Percentiles rank a stretch among this genome's conserved stretches.
phyloP scores from a whole-genome alignment of 2,329 filamentous ascomycete species.

The Chaetomiaceae sp. region DNA sequence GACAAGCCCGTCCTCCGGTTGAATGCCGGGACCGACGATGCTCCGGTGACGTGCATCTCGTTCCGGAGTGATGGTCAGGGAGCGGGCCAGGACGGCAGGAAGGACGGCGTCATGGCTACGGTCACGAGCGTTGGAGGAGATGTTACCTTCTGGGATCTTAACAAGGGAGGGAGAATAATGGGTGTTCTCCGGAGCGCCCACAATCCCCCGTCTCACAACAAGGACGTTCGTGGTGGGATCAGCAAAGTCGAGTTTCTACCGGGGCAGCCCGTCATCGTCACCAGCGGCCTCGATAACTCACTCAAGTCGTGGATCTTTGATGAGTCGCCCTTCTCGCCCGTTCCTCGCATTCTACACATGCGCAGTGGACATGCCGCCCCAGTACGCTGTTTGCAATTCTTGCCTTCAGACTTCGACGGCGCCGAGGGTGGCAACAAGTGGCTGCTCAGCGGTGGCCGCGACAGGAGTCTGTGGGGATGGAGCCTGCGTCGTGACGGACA shows the following conservation, averaged over 20 bases:
- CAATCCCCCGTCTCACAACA: constrained; percentile 61
- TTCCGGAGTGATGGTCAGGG: constrained; percentile 88
- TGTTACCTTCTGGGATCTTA: constrained; percentile 94
- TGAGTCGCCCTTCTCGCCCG: constrained; percentile 79
- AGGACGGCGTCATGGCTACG: constrained; percentile 91
- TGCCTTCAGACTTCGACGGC: constrained; percentile 85
- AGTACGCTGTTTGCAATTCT: constrained; percentile 75
- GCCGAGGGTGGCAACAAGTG: constrained; percentile 87
- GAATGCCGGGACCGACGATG: constrained; percentile 59
- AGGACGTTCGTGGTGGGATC: constrained; percentile 67
- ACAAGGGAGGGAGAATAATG: constrained; percentile 78
- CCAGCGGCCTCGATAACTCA: constrained; percentile 88
- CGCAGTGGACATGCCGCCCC: constrained; percentile 86
- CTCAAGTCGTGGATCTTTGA: constrained; percentile 97
- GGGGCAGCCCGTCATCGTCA: constrained; percentile 85
- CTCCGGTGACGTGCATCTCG: constrained; percentile 73
- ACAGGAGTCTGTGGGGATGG: constrained; percentile 93
- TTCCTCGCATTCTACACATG: constrained; percentile 79
- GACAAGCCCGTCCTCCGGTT: constrained; percentile 70
- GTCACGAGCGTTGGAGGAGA: constrained; percentile 75
- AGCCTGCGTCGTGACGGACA: constrained; percentile 92
- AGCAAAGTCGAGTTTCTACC: constrained; percentile 84
- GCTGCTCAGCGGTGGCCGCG: constrained; percentile 83
- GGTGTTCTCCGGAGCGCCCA: constrained; percentile 86
- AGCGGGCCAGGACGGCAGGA: constrained; percentile 79